Conservation (phyloP, 129 eudicot genomes). For the Tagetes patula region DNA sequence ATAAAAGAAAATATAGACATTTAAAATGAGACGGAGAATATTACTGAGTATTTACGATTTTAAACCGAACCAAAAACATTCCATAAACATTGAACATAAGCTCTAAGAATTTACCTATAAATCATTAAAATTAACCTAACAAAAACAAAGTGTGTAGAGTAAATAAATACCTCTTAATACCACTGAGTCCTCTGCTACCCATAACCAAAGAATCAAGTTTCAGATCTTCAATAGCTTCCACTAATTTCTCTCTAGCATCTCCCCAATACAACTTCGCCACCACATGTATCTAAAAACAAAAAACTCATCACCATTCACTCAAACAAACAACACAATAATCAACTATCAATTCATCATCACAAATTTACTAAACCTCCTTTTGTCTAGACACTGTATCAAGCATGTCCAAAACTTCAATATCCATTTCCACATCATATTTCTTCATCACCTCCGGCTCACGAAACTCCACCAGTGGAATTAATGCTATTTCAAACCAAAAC, state of each 20-base stretch:
- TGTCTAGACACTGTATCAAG: constrained; percentile 81
- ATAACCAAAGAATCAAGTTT: constrained; percentile 63
- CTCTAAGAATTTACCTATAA: no score
- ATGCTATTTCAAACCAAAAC: constrained; percentile 35
- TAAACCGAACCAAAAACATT: background rate
- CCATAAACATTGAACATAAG: no score
- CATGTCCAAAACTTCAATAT: constrained; percentile 67
- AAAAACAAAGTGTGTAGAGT: no score
- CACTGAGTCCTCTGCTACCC: constrained; percentile 77
- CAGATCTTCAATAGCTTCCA: constrained; percentile 58
- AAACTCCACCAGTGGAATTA: constrained; percentile 81
- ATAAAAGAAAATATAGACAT: no score
- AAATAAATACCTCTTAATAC: constrained; percentile 44
- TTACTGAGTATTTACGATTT: background rate
- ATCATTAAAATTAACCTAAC: no score
- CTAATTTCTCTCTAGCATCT: constrained; percentile 72
- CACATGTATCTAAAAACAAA: constrained; percentile 41
- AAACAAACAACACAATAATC: no score
- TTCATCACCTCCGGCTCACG: constrained; percentile 66
- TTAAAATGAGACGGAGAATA: no score
- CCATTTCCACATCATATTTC: constrained; percentile 61
- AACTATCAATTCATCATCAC: background rate
- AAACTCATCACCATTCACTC: background rate
- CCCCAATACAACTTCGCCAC: constrained; percentile 78
- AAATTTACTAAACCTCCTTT: constrained; percentile 56